phyloP scores from a whole-genome alignment of 305 asterid genomes.

The Caryopteris hybrid region DNA sequence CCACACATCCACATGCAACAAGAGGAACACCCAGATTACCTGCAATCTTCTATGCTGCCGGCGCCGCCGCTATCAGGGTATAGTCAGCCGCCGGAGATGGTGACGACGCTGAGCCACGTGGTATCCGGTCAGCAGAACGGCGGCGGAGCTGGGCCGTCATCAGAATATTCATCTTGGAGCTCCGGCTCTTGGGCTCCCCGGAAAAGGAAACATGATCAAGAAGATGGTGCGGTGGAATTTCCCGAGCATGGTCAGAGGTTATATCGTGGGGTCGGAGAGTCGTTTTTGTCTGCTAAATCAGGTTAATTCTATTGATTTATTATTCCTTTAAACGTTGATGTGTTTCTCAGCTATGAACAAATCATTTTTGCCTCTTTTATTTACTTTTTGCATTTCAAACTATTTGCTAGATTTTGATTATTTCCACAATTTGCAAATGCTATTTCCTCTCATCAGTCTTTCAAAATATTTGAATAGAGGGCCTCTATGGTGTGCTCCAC shows the following conservation, averaged over 20 bases:
- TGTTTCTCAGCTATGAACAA: not conserved
- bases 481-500: too few relatives aligned
- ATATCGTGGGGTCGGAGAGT: conserved; percentile 26
- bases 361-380: not conserved
- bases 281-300: conserved; percentile 31
- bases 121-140: conserved; percentile 30
- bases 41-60: conserved; percentile 33
- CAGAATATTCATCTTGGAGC: conserved; percentile 36
- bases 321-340: conserved; percentile 10
- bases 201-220: conserved; percentile 59
- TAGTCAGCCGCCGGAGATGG: conserved; percentile 36
- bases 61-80: conserved; percentile 18
- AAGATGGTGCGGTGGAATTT: conserved; percentile 22
- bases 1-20: conserved; percentile 30
- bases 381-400: not conserved
- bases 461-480: too few relatives aligned
- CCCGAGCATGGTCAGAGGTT: conserved; percentile 25
- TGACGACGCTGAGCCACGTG: conserved; percentile 45
- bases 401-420: too few relatives aligned
- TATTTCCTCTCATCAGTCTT: too few relatives aligned
- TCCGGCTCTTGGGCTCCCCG: conserved; percentile 57
- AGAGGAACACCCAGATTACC: conserved; percentile 22
- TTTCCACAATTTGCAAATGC: too few relatives aligned
- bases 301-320: conserved; percentile 31
- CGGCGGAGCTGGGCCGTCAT: not conserved